phyloP scores from a whole-genome alignment of 2,329 filamentous ascomycete genomes.

The Alternaria gaisen region DNA sequence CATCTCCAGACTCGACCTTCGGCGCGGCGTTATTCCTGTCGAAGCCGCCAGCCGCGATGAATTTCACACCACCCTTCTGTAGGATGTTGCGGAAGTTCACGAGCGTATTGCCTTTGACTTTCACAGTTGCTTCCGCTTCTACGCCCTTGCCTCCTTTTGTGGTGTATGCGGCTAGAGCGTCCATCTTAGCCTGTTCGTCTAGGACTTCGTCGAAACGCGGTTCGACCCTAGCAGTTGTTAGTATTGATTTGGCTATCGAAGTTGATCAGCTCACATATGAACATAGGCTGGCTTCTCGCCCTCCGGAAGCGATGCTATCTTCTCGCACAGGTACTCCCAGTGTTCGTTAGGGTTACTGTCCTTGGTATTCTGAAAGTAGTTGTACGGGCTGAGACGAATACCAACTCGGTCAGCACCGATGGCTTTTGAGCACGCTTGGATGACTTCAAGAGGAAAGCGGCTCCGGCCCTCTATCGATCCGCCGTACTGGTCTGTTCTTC shows the following conservation, averaged over 20 bases:
- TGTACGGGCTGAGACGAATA: slow-evolving; percentile 47
- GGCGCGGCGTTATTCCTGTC: slow-evolving; percentile 61
- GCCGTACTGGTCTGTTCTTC: slow-evolving; percentile 61
- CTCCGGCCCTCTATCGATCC: slow-evolving; percentile 62
- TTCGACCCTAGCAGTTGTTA: slow-evolving; percentile 41
- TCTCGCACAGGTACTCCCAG: slow-evolving; percentile 57
- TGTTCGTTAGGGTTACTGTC: slow-evolving; percentile 57
- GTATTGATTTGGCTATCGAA: not conserved
- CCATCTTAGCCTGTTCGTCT: slow-evolving; percentile 49
- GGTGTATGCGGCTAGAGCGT: slow-evolving; percentile 51
- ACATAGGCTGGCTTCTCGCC: slow-evolving; percentile 43
- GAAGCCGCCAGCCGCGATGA: slow-evolving; percentile 66
- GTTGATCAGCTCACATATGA: slow-evolving; percentile 41
- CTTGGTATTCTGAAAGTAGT: slow-evolving; percentile 52
- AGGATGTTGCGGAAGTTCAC: slow-evolving; percentile 58
- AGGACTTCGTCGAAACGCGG: slow-evolving; percentile 51
- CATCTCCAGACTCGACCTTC: slow-evolving; percentile 55
- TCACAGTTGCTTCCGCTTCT: slow-evolving; percentile 45
- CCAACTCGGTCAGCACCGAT: slow-evolving; percentile 46
- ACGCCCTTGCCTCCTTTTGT: slow-evolving; percentile 35
- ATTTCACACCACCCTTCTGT: slow-evolving; percentile 57
- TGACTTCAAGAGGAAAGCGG: slow-evolving; percentile 66
- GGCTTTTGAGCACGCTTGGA: slow-evolving; percentile 43
- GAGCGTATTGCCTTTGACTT: slow-evolving; percentile 39
- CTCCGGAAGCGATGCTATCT: slow-evolving; percentile 48